phyloP scores from a whole-genome alignment of 2,329 filamentous ascomycete genomes.

The Penicillium frequentans region DNA sequence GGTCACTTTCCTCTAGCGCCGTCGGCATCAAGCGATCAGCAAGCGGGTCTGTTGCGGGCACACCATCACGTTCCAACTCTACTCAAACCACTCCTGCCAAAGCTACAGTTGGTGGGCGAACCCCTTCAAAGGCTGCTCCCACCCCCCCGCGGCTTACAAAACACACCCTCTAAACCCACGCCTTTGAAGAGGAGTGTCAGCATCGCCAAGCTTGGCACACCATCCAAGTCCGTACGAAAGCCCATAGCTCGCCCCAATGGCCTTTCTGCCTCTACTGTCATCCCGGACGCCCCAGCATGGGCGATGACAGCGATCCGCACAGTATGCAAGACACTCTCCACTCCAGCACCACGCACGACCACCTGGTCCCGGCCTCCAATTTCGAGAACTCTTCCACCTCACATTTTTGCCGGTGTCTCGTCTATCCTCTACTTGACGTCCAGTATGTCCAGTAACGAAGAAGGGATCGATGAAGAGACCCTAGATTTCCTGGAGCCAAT shows the following conservation, averaged over 20 bases:
- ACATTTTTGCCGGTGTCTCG: slow-evolving; percentile 71
- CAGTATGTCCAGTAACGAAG: slow-evolving; percentile 49
- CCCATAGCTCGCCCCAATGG: slow-evolving; percentile 16
- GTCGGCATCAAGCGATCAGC: slow-evolving; percentile 36
- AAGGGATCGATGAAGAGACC: slow-evolving; percentile 41
- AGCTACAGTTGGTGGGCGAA: slow-evolving; percentile 19
- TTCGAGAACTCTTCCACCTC: slow-evolving; percentile 60
- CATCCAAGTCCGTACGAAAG: slow-evolving; percentile 24
- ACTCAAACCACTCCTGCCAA: slow-evolving; percentile 42
- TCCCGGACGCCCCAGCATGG: slow-evolving; percentile 60
- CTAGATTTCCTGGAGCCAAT: slow-evolving; percentile 39
- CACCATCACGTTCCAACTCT: slow-evolving; percentile 28
- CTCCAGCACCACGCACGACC: slow-evolving; percentile 45
- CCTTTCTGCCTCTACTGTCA: slow-evolving; percentile 26
- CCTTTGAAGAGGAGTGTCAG: slow-evolving; percentile 39
- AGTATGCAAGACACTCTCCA: slow-evolving; percentile 63
- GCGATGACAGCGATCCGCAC: slow-evolving; percentile 67
- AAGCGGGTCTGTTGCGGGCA: slow-evolving; percentile 32
- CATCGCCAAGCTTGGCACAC: slow-evolving; percentile 16
- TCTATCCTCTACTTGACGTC: slow-evolving; percentile 53
- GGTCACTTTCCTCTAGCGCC: slow-evolving; percentile 55
- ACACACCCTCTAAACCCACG: slow-evolving; percentile 49
- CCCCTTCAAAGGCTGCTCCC: slow-evolving; percentile 30
- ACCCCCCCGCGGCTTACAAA: slow-evolving; percentile 34
- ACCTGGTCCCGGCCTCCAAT: slow-evolving; percentile 39